These are phyloP conservation scores for Solanum pinnatisectum DNA, from an alignment of 257 asterid species.

Conservation along the genomic window DNA sequence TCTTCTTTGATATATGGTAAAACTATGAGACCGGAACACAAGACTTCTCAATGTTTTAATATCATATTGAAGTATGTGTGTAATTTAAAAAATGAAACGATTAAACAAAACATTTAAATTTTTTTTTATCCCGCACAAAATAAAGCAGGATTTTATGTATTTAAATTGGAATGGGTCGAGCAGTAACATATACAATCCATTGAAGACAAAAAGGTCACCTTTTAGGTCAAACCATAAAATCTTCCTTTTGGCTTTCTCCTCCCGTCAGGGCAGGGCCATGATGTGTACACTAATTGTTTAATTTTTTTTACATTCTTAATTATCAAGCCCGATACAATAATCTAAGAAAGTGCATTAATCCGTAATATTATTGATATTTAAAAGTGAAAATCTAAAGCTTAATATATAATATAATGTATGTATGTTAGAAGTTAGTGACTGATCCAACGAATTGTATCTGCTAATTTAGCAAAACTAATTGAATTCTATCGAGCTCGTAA, in stretches of 20 bases:
- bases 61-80: background rate
- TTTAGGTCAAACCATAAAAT: background rate
- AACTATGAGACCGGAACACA: too few relatives aligned
- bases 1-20: too few relatives aligned
- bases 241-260: background rate
- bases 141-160: background rate
- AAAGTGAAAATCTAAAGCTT: background rate
- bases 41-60: too few relatives aligned
- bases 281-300: background rate
- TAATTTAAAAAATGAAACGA: background rate
- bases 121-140: background rate
- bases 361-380: accelerated
- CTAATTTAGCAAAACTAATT: too few relatives aligned
- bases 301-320: background rate
- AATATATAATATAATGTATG: background rate
- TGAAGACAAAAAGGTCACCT: background rate
- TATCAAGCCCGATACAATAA: background rate
- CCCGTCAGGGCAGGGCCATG: background rate
- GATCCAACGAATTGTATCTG: background rate
- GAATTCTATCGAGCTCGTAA: background rate
- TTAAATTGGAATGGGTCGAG: background rate
- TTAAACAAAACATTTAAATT: accelerated
- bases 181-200: background rate
- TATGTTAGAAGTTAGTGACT: background rate
- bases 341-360: background rate